Percentiles rank a stretch among this genome's conserved stretches.
Evolutionary conservation across 179 eudicot species (phyloP).

Genomic region (Spinacia oleracea): DNA sequence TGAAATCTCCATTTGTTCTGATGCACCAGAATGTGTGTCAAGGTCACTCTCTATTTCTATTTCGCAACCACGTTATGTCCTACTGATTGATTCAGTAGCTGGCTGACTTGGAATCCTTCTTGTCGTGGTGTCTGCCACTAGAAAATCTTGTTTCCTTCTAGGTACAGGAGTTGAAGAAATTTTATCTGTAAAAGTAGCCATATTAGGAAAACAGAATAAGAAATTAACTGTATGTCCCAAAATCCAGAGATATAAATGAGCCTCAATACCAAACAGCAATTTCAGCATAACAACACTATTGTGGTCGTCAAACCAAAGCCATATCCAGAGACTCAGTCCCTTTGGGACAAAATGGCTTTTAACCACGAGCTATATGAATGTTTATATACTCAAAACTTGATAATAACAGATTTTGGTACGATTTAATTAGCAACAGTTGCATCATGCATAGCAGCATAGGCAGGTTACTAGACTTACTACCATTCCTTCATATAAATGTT

Average conservation of each 20-base stretch:
- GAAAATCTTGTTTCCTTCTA: neutral
- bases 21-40: slow-evolving; percentile 1
- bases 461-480: too few species aligned
- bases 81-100: neutral
- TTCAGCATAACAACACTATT: neutral
- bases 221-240: neutral
- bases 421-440: too few species aligned
- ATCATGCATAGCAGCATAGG: too few species aligned
- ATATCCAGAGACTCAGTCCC: neutral
- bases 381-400: too few species aligned
- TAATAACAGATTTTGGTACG: too few species aligned
- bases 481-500: too few species aligned
- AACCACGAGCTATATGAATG: neutral
- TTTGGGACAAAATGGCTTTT: neutral
- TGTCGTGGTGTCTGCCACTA: neutral
- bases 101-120: neutral
- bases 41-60: slow-evolving; percentile 19
- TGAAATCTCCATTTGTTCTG: slow-evolving; percentile 8
- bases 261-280: neutral
- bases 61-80: neutral
- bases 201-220: neutral
- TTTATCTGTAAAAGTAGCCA: neutral
- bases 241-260: neutral
- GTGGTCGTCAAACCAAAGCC: neutral
- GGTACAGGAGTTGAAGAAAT: neutral